Evolutionary conservation across 2,329 filamentous ascomycete genomes (phyloP), one percentile per base, ranked within the genome.

Genomic region (Rhinocladiella mackenziei): DNA sequence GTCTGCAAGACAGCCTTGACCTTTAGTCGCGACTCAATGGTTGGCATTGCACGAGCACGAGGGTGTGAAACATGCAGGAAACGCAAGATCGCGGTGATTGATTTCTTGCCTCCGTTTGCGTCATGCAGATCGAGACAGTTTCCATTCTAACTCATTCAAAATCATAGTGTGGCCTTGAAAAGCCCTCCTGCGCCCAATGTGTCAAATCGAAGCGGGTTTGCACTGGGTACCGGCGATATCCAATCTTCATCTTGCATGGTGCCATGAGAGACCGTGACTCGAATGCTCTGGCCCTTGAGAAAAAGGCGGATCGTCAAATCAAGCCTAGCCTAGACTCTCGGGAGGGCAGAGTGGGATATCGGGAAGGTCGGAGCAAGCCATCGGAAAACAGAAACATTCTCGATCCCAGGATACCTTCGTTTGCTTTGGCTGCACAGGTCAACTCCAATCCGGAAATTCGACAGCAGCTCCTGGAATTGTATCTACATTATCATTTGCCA

Each of bases 91-190:
- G 50, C 46, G 39, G 57, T 60, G 45, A 20, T 35, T 23, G 15
- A 29, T 11, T 23, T 14, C 32, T 25, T 39, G 13, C 2, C 15
- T 23, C 4, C 9, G 9, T 14, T 22, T 15, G 3, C 10, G 13
- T 10, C 10, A 4, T 19, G n/a, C 10, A 14, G 8, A 26, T 3
- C 11, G 9, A 9, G 17, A 26, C 15, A 3, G 8, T 4, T 3
- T n/a, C 37, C 2, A 7, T n/a, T 18, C 15, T 20, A 17, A 7
- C 32, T 33, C 41, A 30, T 19, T 17, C 32, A 11, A n/a, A 6
- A 22, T n/a, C n/a, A 11, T 35, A 63, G 60, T 64, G 61, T 48
- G 60, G 58, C 25, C 54, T 61, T 13, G 46, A 60, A 48, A 52
- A 48, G 30, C 61, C 61, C 9, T 29, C 28, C 8, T 64, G 61